Percentiles rank a stretch among this genome's conserved stretches.
These are phyloP conservation scores for Apiotrichum gracile DNA, from an alignment of 1,284 basidiomycete genomes.

Conservation along the genomic window DNA sequence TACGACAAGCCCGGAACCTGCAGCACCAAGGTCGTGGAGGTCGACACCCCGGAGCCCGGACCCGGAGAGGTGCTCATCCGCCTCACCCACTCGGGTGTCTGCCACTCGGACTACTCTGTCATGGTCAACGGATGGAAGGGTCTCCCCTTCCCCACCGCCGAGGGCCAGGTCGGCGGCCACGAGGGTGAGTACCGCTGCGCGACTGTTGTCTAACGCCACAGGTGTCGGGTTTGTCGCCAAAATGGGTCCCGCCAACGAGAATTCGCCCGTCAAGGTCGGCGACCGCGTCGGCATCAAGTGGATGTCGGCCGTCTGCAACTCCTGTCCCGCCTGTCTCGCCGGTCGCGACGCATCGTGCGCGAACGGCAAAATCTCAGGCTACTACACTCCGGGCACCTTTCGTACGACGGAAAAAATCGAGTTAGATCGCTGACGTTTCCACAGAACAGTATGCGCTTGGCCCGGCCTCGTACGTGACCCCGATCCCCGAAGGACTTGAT, in stretches of 20 bases:
- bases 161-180: constrained; percentile 13
- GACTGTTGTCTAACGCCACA: background rate
- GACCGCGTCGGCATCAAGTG: constrained; percentile 16
- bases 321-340: constrained; percentile 6
- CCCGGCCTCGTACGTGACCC: constrained; percentile 59
- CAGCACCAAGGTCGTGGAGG: constrained; percentile 13
- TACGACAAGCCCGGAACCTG: constrained; percentile 13
- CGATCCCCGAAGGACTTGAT: constrained; percentile 62
- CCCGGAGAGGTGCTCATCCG: constrained; percentile 11
- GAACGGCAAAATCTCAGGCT: constrained; percentile 7
- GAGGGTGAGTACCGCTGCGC: constrained; percentile 4
- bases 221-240: constrained; percentile 12
- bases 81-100: constrained; percentile 15
- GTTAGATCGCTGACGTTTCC: too few relatives aligned
- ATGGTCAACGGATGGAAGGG: constrained; percentile 13
- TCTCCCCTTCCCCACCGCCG: constrained; percentile 4
- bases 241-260: constrained; percentile 10
- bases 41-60: constrained; percentile 13
- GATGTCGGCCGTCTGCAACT: constrained; percentile 7
- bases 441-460: constrained; percentile 58
- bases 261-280: constrained; percentile 14
- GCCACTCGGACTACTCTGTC: constrained; percentile 14
- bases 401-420: too few relatives aligned
- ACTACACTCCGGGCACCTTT: constrained; percentile 68
- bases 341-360: constrained; percentile 8